Evolutionary conservation across 2,329 filamentous ascomycete genomes (phyloP).

Genomic region (Aspergillus latus): DNA sequence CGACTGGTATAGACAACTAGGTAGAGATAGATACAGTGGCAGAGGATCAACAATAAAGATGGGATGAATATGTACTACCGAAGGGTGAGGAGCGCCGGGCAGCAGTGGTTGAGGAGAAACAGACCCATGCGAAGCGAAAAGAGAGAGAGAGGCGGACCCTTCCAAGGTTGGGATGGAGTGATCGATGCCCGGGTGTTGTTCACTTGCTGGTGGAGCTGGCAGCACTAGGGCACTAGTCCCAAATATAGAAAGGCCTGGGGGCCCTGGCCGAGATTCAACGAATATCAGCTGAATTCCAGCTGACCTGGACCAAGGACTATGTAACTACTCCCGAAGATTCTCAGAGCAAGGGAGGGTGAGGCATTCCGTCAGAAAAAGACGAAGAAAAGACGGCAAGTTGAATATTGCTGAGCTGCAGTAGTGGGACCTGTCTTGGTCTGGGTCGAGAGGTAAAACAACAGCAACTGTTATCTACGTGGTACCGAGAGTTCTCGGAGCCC

Average conservation of each 20-base stretch:
- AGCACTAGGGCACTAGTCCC: conserved; percentile 4
- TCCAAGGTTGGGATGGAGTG: background rate
- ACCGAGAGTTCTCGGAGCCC: background rate
- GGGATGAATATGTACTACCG: conserved; percentile 12
- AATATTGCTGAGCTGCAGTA: background rate
- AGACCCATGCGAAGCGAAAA: background rate
- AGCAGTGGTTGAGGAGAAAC: background rate
- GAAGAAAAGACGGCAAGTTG: background rate
- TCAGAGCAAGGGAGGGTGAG: background rate
- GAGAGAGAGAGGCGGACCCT: conserved; percentile 4
- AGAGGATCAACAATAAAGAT: conserved; percentile 13
- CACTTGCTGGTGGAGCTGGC: conserved; percentile 5
- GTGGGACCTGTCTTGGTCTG: background rate
- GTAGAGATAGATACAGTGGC: conserved; percentile 7
- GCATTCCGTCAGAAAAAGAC: background rate
- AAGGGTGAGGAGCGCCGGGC: background rate
- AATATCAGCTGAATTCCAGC: background rate
- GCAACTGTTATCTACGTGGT: no score
- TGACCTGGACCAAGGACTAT: background rate
- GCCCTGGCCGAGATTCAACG: background rate
- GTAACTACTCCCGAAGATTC: background rate
- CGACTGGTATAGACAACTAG: background rate
- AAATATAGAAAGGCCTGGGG: conserved; percentile 10
- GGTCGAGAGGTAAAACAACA: background rate
- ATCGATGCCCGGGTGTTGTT: conserved; percentile 9